Percentiles rank a stretch among this genome's conserved stretches.
Evolutionary conservation across 495 filamentous ascomycete species (phyloP).

Genomic region (Lasiosphaeria hispida): DNA sequence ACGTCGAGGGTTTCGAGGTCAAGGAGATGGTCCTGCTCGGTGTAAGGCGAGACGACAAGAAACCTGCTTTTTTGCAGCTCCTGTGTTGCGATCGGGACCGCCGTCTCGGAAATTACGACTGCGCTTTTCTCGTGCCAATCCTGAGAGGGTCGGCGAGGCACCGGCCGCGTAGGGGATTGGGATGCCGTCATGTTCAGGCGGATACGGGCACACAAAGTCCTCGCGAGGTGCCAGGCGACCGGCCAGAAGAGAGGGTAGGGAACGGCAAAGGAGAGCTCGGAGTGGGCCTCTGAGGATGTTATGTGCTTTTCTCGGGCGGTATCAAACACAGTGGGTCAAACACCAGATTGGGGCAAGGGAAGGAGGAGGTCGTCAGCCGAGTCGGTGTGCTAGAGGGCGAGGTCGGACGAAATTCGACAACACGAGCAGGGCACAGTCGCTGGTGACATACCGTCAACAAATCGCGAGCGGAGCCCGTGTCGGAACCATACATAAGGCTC

Average conservation of each 20-base stretch:
- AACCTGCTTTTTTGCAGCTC: slow-evolving; percentile 24
- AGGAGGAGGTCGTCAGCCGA: too few relatives aligned
- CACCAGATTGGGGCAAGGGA: too few relatives aligned
- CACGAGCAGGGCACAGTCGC: not conserved
- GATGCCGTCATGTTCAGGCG: slow-evolving; percentile 17
- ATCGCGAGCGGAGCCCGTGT: slow-evolving; percentile 29
- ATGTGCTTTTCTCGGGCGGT: too few relatives aligned
- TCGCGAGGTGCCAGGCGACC: too few relatives aligned
- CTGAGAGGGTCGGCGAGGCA: slow-evolving; percentile 3
- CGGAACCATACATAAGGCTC: not conserved
- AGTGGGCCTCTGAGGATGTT: not conserved
- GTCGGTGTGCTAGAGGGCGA: slow-evolving; percentile 7
- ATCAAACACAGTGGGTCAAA: too few relatives aligned
- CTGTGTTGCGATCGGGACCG: not conserved
- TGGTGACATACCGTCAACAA: slow-evolving; percentile 25
- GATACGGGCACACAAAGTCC: not conserved
- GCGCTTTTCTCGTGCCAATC: slow-evolving; percentile 8
- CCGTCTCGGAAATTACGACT: slow-evolving; percentile 9
- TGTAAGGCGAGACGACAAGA: slow-evolving; percentile 74
- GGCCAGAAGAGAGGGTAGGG: not conserved
- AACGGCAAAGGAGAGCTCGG: not conserved
- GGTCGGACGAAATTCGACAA: slow-evolving; percentile 14
- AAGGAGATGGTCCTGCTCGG: slow-evolving; percentile 63
- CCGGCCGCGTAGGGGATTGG: slow-evolving; percentile 16
- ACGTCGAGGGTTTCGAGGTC: slow-evolving; percentile 62